A percentile compares a stretch with the other conserved stretches of the same genome.
Conservation (phyloP, 805 yeast species). For the Saturnispora gosingensis region DNA sequence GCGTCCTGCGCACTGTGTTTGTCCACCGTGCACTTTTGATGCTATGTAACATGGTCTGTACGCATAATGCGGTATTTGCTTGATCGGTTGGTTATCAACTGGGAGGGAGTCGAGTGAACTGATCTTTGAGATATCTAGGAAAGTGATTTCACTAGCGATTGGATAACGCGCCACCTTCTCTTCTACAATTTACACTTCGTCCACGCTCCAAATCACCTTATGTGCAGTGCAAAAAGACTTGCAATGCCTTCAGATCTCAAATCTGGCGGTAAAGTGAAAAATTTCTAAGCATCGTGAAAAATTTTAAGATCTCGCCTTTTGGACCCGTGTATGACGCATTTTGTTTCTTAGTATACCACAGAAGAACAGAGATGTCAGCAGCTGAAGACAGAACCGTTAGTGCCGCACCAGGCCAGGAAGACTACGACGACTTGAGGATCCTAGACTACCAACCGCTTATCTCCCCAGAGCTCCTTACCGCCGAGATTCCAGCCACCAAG, state of each 20-base stretch:
- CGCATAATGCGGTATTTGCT: not conserved
- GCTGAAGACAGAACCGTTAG: conserved; percentile 11
- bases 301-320: not conserved
- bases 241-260: not conserved
- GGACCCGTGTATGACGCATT: conserved; percentile 3
- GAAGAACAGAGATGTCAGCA: not conserved
- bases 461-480: conserved; percentile 85
- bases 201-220: too few species aligned
- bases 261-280: not conserved
- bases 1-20: too few species aligned
- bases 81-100: not conserved
- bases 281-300: not conserved
- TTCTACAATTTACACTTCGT: too few species aligned
- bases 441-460: conserved; percentile 90
- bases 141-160: too few species aligned
- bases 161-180: too few species aligned
- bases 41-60: too few species aligned
- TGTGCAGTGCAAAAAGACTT: not conserved
- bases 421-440: conserved; percentile 65
- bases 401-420: conserved; percentile 49
- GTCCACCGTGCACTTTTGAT: too few species aligned
- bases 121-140: not conserved
- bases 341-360: not conserved
- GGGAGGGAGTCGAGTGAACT: not conserved
- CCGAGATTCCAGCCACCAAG: conserved; percentile 63